These are phyloP conservation scores for Chytriomyces sp. DNA, from an alignment of 192 early-diverging fungal species.

Conservation along the genomic window DNA sequence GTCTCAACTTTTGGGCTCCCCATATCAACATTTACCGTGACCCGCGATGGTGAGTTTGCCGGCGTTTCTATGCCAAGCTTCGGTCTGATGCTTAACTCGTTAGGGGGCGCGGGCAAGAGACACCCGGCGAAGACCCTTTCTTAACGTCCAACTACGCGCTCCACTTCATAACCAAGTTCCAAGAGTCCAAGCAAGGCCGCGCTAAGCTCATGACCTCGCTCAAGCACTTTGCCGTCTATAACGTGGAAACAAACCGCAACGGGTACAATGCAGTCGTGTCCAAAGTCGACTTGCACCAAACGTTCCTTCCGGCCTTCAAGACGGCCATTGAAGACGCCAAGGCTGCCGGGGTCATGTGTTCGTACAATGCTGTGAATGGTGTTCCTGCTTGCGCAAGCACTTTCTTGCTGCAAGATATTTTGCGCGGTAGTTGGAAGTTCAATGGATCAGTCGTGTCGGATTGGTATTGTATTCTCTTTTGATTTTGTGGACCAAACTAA, in stretches of 20 bases:
- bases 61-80: neutral
- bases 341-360: neutral
- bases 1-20: slow-evolving; percentile 1
- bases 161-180: neutral
- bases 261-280: neutral
- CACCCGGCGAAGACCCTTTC: slow-evolving; percentile 2
- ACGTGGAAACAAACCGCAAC: slow-evolving; percentile 5
- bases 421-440: neutral
- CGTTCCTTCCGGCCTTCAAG: neutral
- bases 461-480: neutral
- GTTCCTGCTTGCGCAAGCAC: slow-evolving; percentile 8
- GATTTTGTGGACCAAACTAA: neutral
- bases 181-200: neutral
- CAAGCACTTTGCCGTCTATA: slow-evolving; percentile 6
- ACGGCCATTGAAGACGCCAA: neutral
- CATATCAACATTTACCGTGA: slow-evolving; percentile 1
- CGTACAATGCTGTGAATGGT: slow-evolving; percentile 12
- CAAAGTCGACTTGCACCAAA: neutral
- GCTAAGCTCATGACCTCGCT: neutral
- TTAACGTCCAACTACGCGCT: neutral
- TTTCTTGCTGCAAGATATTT: neutral
- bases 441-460: neutral
- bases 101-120: neutral
- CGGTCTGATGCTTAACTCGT: neutral
- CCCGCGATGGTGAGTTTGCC: slow-evolving; percentile 10